Evolutionary conservation across 768 basidiomycete genomes (phyloP).

Genomic region (Hygrophoropsis aurantiaca): DNA sequence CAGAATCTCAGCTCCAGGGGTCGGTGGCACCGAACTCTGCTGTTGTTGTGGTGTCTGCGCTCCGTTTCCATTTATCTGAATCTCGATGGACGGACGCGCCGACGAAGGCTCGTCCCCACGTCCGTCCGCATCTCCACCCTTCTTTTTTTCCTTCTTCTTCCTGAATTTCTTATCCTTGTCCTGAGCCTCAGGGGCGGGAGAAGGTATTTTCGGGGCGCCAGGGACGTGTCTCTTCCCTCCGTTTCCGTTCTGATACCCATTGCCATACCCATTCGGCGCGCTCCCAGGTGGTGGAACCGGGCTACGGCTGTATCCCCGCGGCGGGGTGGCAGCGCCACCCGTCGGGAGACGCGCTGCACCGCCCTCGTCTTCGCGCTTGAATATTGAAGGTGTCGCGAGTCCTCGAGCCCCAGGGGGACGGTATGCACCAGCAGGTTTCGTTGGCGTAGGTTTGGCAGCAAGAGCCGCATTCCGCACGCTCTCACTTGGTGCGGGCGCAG

Average conservation of each 20-base stretch:
- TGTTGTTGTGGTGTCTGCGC: constrained; percentile 3
- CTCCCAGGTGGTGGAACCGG: constrained; percentile 51
- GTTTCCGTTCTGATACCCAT: constrained; percentile 34
- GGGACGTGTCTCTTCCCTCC: constrained; percentile 65
- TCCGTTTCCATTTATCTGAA: constrained; percentile 28
- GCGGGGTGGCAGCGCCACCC: constrained; percentile 61
- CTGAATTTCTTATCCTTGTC: constrained; percentile 34
- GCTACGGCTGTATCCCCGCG: constrained; percentile 57
- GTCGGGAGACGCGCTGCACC: constrained; percentile 55
- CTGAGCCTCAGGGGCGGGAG: constrained; percentile 40
- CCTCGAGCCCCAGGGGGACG: constrained; percentile 93
- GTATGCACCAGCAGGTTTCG: constrained; percentile 84
- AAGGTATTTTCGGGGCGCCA: constrained; percentile 61
- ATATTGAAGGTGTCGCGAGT: constrained; percentile 81
- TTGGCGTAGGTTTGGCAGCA: constrained; percentile 50
- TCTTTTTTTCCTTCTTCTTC: constrained; percentile 62
- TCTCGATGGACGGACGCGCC: constrained; percentile 35
- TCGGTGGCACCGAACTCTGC: constrained; percentile 42
- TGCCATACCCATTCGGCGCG: constrained; percentile 30
- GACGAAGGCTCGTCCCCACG: constrained; percentile 16
- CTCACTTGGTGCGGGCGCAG: constrained; percentile 63
- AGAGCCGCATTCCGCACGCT: constrained; percentile 53
- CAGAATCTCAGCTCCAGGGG: constrained; percentile 58
- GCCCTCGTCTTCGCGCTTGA: constrained; percentile 91
- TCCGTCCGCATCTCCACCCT: constrained; percentile 29